Percentiles rank a stretch among this genome's conserved stretches.
These are phyloP conservation scores for Zymoseptoria tritici DNA, from an alignment of 2,329 filamentous ascomycete species.

Conservation along the genomic window DNA sequence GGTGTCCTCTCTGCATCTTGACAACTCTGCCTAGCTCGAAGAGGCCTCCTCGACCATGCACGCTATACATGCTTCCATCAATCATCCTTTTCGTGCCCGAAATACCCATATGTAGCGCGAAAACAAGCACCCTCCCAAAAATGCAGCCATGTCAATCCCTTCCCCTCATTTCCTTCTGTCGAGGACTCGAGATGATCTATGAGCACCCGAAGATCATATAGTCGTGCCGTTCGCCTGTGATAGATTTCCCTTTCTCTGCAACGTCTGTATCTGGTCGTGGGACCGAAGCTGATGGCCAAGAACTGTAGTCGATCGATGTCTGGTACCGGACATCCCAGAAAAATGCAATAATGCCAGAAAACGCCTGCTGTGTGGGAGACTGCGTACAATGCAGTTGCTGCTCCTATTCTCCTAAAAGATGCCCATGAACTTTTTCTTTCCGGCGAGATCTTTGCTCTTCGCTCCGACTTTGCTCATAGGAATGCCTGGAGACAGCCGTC, in stretches of 20 bases:
- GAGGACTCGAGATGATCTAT: too few species aligned
- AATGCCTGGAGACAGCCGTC: constrained; percentile 6
- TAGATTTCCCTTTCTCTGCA: background rate
- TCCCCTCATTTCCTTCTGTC: too few species aligned
- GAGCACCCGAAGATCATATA: too few species aligned
- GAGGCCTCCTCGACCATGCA: background rate
- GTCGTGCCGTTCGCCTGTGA: too few species aligned
- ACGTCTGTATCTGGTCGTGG: too few species aligned
- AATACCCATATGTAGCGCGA: background rate
- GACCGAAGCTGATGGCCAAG: too few species aligned
- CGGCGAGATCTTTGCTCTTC: constrained; percentile 25
- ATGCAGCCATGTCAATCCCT: background rate
- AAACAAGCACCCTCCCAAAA: background rate
- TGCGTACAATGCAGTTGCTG: background rate
- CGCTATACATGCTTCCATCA: background rate
- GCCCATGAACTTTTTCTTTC: constrained; percentile 27
- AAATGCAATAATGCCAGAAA: background rate
- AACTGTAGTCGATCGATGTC: background rate
- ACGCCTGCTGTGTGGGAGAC: background rate
- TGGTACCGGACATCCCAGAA: background rate
- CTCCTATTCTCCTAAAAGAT: constrained; percentile 18
- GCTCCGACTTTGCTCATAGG: constrained; percentile 30
- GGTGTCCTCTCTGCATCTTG: too few species aligned
- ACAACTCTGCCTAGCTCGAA: background rate
- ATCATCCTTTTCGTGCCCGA: background rate